phyloP scores from a whole-genome alignment of 2,329 filamentous ascomycete genomes.

The Leptodontidium sp. region DNA sequence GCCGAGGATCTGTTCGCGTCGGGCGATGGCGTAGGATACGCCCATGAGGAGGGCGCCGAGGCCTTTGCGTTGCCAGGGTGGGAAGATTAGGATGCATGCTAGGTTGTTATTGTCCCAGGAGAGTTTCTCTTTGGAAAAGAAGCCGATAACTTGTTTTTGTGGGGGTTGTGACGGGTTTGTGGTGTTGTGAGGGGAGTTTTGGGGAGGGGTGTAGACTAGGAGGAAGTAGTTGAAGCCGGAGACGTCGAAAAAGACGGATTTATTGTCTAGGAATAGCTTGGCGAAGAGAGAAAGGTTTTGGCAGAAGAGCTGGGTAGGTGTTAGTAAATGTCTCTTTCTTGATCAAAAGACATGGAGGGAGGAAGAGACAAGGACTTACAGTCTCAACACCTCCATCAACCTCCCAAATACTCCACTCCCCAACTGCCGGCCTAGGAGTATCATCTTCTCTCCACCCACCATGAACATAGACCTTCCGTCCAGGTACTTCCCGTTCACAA shows the following conservation, averaged over 20 bases:
- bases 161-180: conserved; percentile 43
- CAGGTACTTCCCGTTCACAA: conserved; percentile 67
- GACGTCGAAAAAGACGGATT: conserved; percentile 98
- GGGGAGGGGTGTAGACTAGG: conserved; percentile 71
- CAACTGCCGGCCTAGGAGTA: conserved; percentile 59
- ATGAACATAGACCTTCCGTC: conserved; percentile 76
- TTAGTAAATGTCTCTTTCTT: not conserved
- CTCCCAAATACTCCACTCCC: conserved; percentile 88
- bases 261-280: conserved; percentile 97
- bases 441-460: conserved; percentile 54
- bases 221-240: conserved; percentile 94
- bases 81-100: conserved; percentile 94
- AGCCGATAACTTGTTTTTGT: conserved; percentile 77
- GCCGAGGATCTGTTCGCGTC: conserved; percentile 82
- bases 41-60: conserved; percentile 91
- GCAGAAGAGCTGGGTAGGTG: conserved; percentile 72
- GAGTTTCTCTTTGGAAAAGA: conserved; percentile 99
- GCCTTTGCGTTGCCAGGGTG: conserved; percentile 92
- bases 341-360: too few species aligned
- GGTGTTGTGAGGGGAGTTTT: conserved; percentile 53
- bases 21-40: conserved; percentile 90
- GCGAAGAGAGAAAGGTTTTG: conserved; percentile 96
- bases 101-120: conserved; percentile 99
- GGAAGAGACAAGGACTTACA: conserved; percentile 51
- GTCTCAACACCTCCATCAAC: conserved; percentile 89